These are phyloP conservation scores for Psilocybe subaeruginosa DNA, from an alignment of 768 basidiomycete species.

Conservation along the genomic window DNA sequence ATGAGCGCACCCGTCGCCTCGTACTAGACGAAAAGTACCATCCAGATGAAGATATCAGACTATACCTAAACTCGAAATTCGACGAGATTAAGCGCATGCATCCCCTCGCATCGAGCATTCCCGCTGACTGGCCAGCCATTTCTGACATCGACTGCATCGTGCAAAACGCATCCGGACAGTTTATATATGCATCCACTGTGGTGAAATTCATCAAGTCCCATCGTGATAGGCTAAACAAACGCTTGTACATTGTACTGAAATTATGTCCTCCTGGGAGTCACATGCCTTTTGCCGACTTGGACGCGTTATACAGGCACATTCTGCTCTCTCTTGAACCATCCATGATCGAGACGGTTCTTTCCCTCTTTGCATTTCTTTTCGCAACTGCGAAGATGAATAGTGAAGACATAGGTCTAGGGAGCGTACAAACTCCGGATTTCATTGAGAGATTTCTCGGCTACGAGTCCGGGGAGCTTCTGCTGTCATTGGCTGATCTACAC, in stretches of 20 bases:
- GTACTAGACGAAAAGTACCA: slow-evolving; percentile 4
- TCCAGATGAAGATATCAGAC: background rate
- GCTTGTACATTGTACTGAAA: background rate
- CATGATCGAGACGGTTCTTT: background rate
- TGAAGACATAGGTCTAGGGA: background rate
- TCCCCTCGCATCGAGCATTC: background rate
- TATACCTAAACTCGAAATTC: slow-evolving; percentile 3
- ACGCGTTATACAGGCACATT: background rate
- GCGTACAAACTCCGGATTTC: background rate
- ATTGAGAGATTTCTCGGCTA: background rate
- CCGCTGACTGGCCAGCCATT: background rate
- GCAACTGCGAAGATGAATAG: background rate
- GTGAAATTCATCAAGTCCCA: slow-evolving; percentile 4
- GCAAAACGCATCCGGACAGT: slow-evolving; percentile 5
- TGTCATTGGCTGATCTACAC: background rate
- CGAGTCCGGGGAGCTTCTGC: background rate
- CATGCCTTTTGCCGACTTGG: background rate
- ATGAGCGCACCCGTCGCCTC: background rate
- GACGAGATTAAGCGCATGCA: background rate
- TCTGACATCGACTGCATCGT: background rate
- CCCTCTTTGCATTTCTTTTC: slow-evolving; percentile 1
- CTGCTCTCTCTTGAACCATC: background rate
- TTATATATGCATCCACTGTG: slow-evolving; percentile 5
- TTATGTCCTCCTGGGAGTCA: background rate
- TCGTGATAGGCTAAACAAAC: background rate